Conservation (phyloP, 768 basidiomycete genomes). For the Leccinum aurantiacum region DNA sequence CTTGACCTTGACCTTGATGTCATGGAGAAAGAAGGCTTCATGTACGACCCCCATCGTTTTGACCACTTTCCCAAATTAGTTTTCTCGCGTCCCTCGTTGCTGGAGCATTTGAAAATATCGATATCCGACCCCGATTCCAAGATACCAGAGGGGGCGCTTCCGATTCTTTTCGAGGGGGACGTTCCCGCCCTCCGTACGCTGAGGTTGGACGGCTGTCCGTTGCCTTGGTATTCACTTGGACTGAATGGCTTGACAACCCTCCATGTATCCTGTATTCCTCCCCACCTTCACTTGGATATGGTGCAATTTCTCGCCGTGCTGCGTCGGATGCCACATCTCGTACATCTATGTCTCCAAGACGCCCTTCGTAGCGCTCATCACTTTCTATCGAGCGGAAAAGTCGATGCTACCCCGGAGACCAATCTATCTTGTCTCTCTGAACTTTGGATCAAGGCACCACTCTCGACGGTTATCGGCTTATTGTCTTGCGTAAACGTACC, state of each 20-base stretch:
- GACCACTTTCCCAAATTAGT: neutral
- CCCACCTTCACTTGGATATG: constrained; percentile 23
- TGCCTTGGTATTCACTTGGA: neutral
- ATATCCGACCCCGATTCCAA: neutral
- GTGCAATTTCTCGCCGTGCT: constrained; percentile 34
- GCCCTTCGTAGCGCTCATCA: constrained; percentile 20
- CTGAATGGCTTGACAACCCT: constrained; percentile 34
- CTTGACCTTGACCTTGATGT: neutral
- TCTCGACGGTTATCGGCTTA: constrained; percentile 6
- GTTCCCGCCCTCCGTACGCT: constrained; percentile 3
- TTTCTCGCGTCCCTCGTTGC: neutral
- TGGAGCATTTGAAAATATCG: neutral
- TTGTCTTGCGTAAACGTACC: constrained; percentile 9
- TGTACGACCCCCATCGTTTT: neutral
- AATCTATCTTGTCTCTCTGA: constrained; percentile 4
- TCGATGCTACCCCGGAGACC: neutral
- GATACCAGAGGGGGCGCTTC: neutral
- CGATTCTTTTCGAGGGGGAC: neutral
- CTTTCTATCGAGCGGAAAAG: neutral
- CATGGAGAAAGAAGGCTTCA: neutral
- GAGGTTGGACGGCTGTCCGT: neutral
- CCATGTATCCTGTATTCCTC: constrained; percentile 27
- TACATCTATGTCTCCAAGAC: constrained; percentile 33
- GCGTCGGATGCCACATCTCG: constrained; percentile 34
- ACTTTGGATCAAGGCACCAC: constrained; percentile 7